Evolutionary conservation across 1,284 basidiomycete species (phyloP).

Genomic region (Stygiomarasmius scandens): DNA sequence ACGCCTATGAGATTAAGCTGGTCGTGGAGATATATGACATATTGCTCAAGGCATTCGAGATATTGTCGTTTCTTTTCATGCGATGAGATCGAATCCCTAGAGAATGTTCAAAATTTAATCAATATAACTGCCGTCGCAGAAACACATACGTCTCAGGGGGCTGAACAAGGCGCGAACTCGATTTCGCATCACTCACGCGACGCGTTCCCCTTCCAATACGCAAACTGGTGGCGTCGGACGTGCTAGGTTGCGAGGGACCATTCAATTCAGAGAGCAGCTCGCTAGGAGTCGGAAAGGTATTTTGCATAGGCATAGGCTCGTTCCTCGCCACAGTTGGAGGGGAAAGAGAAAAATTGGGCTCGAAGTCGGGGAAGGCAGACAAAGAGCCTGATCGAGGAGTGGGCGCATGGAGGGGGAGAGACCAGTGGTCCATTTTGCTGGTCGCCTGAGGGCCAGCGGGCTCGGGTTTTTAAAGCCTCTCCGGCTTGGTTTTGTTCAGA

Average conservation of each 20-base stretch:
- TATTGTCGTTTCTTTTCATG: conserved; percentile 78
- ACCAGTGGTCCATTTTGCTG: not conserved
- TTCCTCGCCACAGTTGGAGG: not conserved
- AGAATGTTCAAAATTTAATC: conserved; percentile 2
- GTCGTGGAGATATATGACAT: conserved; percentile 65
- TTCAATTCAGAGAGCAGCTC: conserved; percentile 57
- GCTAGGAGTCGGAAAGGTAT: conserved; percentile 64
- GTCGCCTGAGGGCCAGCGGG: no score
- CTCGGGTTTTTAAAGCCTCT: conserved; percentile 1
- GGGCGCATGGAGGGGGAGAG: conserved; percentile 30
- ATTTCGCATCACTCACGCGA: not conserved
- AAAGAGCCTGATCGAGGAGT: conserved; percentile 31
- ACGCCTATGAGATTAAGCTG: conserved; percentile 55
- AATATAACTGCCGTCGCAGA: not conserved
- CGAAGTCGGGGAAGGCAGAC: conserved; percentile 19
- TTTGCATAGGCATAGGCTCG: conserved; percentile 2
- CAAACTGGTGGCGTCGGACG: not conserved
- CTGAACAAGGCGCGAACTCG: not conserved
- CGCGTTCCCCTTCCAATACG: not conserved
- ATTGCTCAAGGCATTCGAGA: conserved; percentile 70
- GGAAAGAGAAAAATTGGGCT: not conserved
- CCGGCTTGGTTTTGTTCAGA: not conserved
- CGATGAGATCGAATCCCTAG: conserved; percentile 67
- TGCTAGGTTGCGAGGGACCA: conserved; percentile 2
- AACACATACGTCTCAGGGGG: conserved; percentile 58